Conservation (phyloP, 2,329 filamentous ascomycete genomes). For the Trichoderma pleuroti region DNA sequence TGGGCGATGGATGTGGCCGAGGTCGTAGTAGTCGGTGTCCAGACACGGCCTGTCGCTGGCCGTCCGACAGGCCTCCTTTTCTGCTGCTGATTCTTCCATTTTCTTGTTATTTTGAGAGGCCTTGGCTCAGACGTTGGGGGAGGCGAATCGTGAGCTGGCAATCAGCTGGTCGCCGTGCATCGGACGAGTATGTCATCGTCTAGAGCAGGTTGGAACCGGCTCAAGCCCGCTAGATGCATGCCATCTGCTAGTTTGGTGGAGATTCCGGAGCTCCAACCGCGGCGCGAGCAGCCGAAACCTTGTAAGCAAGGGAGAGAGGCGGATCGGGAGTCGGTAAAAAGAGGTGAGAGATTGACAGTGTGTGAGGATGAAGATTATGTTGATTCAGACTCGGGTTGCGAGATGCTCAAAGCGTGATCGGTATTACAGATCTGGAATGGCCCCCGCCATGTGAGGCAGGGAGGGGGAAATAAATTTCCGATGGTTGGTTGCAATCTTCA, state of each 20-base stretch:
- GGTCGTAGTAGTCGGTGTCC: slow-evolving; percentile 50
- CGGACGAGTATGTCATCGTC: slow-evolving; percentile 11
- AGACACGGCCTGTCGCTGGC: not conserved
- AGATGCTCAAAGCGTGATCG: not conserved
- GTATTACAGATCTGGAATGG: slow-evolving; percentile 8
- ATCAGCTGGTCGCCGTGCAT: not conserved
- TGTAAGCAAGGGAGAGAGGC: not conserved
- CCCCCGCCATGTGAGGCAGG: not conserved
- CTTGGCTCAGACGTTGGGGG: not conserved
- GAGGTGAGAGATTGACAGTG: not conserved
- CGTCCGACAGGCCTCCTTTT: not conserved
- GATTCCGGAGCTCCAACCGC: slow-evolving; percentile 1
- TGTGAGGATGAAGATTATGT: not conserved
- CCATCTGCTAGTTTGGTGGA: slow-evolving; percentile 4
- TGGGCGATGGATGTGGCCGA: slow-evolving; percentile 55
- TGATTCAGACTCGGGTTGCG: not conserved
- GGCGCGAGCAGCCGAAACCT: slow-evolving; percentile 10
- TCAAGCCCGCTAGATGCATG: slow-evolving; percentile 10
- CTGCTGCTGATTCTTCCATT: not conserved
- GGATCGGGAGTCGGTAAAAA: not conserved
- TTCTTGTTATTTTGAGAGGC: not conserved
- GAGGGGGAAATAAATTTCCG: not conserved
- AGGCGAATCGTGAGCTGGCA: not conserved
- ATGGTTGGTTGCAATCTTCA: not conserved
- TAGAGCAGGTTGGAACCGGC: slow-evolving; percentile 12